A percentile compares a stretch with the other conserved stretches of the same genome.
Evolutionary conservation across 2,329 filamentous ascomycete genomes (phyloP).

Genomic region (Geosmithia flava): DNA sequence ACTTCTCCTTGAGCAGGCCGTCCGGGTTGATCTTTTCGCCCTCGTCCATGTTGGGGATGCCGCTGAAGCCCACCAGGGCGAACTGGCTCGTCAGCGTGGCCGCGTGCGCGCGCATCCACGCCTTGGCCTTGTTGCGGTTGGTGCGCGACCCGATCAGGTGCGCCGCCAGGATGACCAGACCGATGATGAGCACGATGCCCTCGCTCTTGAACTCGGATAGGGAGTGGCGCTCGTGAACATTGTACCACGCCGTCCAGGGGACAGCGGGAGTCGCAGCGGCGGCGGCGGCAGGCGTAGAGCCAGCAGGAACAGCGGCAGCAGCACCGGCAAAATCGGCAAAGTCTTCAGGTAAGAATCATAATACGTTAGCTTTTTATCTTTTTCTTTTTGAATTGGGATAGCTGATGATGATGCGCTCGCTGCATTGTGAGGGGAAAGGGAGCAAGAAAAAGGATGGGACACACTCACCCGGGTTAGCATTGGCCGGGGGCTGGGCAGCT

Average conservation of each 20-base stretch:
- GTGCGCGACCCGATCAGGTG: constrained; percentile 70
- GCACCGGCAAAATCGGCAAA: constrained; percentile 88
- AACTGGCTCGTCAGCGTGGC: constrained; percentile 69
- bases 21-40: constrained; percentile 25
- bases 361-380: no score
- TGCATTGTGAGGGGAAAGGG: not conserved
- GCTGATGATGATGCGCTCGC: no score
- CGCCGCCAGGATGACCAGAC: constrained; percentile 61
- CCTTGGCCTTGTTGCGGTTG: constrained; percentile 69
- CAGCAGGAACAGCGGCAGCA: constrained; percentile 50
- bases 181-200: constrained; percentile 64
- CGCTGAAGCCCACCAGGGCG: constrained; percentile 70
- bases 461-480: constrained; percentile 51
- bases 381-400: no score
- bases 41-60: constrained; percentile 35
- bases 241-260: constrained; percentile 93
- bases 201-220: constrained; percentile 79
- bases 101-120: constrained; percentile 68
- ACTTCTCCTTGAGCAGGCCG: constrained; percentile 67
- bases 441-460: not conserved
- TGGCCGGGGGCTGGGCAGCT: constrained; percentile 26
- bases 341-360: constrained; percentile 37
- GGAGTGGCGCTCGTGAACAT: constrained; percentile 81
- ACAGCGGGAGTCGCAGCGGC: constrained; percentile 35
- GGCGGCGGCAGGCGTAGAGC: constrained; percentile 28